Evolutionary conservation across 345 rosid genomes (phyloP).

Genomic region (Capsella bursapastoris): DNA sequence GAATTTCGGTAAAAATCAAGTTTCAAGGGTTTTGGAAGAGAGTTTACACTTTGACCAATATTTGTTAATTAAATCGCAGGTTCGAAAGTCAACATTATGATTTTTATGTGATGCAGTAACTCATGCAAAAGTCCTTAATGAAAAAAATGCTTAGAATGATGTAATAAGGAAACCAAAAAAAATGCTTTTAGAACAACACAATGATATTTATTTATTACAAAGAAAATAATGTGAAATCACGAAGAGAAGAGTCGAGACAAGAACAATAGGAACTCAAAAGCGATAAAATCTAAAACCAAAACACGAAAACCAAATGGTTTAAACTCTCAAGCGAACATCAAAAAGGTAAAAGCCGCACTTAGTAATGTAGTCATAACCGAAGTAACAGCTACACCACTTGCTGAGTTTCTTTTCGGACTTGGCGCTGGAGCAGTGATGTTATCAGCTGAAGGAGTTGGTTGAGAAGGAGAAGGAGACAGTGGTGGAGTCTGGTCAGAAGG

Average conservation of each 20-base stretch:
- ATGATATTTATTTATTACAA: background rate
- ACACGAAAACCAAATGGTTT: background rate
- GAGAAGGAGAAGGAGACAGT: slow-evolving; percentile 27
- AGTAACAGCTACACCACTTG: slow-evolving; percentile 10
- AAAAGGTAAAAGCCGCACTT: slow-evolving; percentile 3
- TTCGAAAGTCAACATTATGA: too few species aligned
- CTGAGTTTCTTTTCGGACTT: slow-evolving; percentile 9
- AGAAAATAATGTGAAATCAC: background rate
- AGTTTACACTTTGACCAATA: too few species aligned
- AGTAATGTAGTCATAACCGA: slow-evolving; percentile 31
- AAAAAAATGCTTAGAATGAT: too few species aligned
- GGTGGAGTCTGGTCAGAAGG: slow-evolving; percentile 6
- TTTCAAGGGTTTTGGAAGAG: too few species aligned
- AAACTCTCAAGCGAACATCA: slow-evolving; percentile 26
- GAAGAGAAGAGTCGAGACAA: background rate
- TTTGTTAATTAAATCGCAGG: too few species aligned
- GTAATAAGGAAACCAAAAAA: too few species aligned
- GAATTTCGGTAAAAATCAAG: too few species aligned
- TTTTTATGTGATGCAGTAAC: too few species aligned
- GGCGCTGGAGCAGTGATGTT: slow-evolving; percentile 36
- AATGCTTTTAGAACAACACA: background rate
- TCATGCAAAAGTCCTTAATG: too few species aligned
- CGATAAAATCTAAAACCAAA: background rate
- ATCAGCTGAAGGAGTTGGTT: slow-evolving; percentile 6
- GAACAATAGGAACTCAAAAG: slow-evolving; percentile 1